Base-by-base conservation (phyloP, 192 early-diverging fungal genomes). In the Jimgerdemannia lactiflua region DNA sequence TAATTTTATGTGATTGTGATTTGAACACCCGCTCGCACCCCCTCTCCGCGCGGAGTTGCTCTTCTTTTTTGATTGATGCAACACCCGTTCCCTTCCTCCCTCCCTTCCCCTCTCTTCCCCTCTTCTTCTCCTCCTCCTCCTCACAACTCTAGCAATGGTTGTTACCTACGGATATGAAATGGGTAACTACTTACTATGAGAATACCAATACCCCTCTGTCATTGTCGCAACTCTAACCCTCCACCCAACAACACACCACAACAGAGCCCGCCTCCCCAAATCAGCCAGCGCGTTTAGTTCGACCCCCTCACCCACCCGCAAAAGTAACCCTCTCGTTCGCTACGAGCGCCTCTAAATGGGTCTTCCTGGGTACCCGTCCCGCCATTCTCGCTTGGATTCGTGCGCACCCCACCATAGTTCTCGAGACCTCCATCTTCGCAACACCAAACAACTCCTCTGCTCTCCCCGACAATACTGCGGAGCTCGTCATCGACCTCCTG, bases 371-470 rank as follows among this genome's bases (percentile, higher is more conserved):
- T 49, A 87, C 83, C 17, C 78, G 84, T 44, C 77, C 76, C 2
- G 83, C 84, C 41, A 85, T 87, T 20, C 44, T 87, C 8, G 81
- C 84, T 43, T 87, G 86, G 86, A 81, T 83, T 42, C 76, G 75
- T 2, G 11, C 73, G 3, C 79, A 80, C 64, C 39, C 42, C 1
- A 43, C 73, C 14, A 74, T 80, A 11, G 43, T 75, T 74, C 14
- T 82, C 72, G 67, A 84, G 76, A 69, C 77, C 74, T 19, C 76
- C 65, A 59, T 59, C 49, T 59, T 59, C 49, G 14, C 71, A 77
- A 78, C 44, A 72, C 49, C 39, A 77, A 78, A 39, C 76, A 81
- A 11, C 77, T 74, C 20, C 49, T 59, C 49, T 59, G 49, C 81
- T 9, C 72, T 87, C 54, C 75, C 79, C 4, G 71, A 79, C 54